These are phyloP conservation scores for Rhamnella rubrinervis DNA, from an alignment of 331 rosid species.

Conservation along the genomic window DNA sequence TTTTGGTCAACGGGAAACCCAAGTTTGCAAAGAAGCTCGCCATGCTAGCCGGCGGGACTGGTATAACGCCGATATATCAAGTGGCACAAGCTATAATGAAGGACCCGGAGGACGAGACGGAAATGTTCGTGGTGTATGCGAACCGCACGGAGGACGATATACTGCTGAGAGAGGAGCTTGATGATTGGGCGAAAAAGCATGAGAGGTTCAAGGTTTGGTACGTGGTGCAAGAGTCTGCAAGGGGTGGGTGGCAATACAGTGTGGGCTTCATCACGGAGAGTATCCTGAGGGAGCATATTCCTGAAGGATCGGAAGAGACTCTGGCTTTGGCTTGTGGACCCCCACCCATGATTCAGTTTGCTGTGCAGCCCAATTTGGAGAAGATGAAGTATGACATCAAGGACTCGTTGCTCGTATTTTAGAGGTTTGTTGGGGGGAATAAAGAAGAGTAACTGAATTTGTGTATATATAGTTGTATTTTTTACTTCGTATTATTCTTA, in stretches of 20 bases:
- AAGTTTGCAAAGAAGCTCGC: constrained; percentile 59
- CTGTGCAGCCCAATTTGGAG: constrained; percentile 68
- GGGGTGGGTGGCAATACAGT: constrained; percentile 74
- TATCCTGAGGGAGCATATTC: constrained; percentile 61
- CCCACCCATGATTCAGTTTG: constrained; percentile 79
- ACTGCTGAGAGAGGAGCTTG: constrained; percentile 65
- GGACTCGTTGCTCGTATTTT: constrained; percentile 58
- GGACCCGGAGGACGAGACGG: constrained; percentile 68
- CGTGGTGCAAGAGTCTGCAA: constrained; percentile 49
- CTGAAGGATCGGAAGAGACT: constrained; percentile 40
- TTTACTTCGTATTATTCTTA: not conserved
- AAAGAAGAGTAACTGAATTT: not conserved
- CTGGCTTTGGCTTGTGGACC: constrained; percentile 81
- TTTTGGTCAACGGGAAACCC: constrained; percentile 50
- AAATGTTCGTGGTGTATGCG: constrained; percentile 79
- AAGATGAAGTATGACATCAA: constrained; percentile 67
- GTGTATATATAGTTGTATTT: not conserved
- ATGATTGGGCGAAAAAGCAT: constrained; percentile 54
- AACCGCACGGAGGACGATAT: constrained; percentile 79
- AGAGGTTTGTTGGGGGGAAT: not conserved
- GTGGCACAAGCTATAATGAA: constrained; percentile 69
- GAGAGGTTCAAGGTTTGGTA: constrained; percentile 74
- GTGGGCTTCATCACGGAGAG: constrained; percentile 59
- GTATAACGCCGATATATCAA: constrained; percentile 88
- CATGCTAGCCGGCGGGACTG: constrained; percentile 87